A percentile compares a stretch with the other conserved stretches of the same genome.
Evolutionary conservation across 495 filamentous ascomycete species (phyloP).

Genomic region (Astrothelium subdiscretum): DNA sequence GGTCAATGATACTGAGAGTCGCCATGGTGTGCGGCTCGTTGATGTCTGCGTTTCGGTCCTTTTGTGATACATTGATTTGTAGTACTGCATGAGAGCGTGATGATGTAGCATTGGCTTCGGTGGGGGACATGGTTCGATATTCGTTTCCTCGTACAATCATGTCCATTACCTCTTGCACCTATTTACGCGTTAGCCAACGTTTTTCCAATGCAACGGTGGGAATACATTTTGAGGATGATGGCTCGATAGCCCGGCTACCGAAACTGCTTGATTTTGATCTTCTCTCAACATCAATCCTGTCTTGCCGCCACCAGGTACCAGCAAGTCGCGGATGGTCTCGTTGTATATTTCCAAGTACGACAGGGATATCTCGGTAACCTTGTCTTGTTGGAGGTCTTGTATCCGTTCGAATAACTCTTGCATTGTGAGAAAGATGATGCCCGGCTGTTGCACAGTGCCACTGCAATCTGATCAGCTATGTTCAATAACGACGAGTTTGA

Average conservation of each 20-base stretch:
- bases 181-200: background rate
- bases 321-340: slow-evolving; percentile 91
- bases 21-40: slow-evolving; percentile 97
- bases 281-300: slow-evolving; percentile 85
- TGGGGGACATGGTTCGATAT: slow-evolving; percentile 89
- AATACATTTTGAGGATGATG: slow-evolving; percentile 73
- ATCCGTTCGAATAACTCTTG: slow-evolving; percentile 97
- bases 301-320: slow-evolving; percentile 79
- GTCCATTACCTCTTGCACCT: slow-evolving; percentile 85
- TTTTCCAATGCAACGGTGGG: background rate
- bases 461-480: slow-evolving; percentile 28
- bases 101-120: slow-evolving; percentile 94
- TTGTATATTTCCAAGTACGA: slow-evolving; percentile 99
- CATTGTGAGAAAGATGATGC: slow-evolving; percentile 98
- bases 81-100: slow-evolving; percentile 97
- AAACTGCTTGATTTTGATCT: slow-evolving; percentile 86
- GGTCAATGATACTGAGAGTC: slow-evolving; percentile 93
- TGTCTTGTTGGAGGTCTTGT: slow-evolving; percentile 69
- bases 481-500: background rate
- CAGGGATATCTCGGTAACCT: slow-evolving; percentile 78
- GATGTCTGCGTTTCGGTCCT: slow-evolving; percentile 83
- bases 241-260: slow-evolving; percentile 82
- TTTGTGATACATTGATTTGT: slow-evolving; percentile 90
- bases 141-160: slow-evolving; percentile 97
- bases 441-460: slow-evolving; percentile 82